phyloP scores from a whole-genome alignment of 345 rosid genomes.

The Combretum micranthum region DNA sequence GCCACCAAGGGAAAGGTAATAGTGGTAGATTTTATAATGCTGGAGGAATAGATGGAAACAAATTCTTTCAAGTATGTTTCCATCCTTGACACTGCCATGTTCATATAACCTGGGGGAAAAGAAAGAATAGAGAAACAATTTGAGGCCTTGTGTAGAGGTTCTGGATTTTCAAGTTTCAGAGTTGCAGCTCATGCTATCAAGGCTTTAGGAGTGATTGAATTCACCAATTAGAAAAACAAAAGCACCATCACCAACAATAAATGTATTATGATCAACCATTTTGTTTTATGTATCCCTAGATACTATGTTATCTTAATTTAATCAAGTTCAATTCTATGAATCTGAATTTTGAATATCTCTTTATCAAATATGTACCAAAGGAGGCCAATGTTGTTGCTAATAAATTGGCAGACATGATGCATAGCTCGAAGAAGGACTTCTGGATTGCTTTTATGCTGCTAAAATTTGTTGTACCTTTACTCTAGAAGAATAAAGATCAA shows the following conservation, averaged over 20 bases:
- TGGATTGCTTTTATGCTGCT: too few relatives aligned
- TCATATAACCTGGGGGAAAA: slow-evolving; percentile 34
- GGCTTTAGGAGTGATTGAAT: slow-evolving; percentile 25
- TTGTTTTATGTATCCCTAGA: too few relatives aligned
- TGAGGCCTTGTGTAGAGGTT: slow-evolving; percentile 17
- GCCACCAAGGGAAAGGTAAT: slow-evolving; percentile 44
- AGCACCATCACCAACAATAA: background rate
- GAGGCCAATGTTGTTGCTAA: too few relatives aligned
- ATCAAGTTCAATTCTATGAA: too few relatives aligned
- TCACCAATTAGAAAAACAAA: slow-evolving; percentile 16
- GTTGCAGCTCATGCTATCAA: slow-evolving; percentile 21
- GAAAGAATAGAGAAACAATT: slow-evolving; percentile 35
- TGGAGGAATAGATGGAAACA: slow-evolving; percentile 21
- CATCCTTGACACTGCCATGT: slow-evolving; percentile 29
- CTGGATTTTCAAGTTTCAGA: slow-evolving; percentile 31
- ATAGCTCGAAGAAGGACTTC: too few relatives aligned
- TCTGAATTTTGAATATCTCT: too few relatives aligned
- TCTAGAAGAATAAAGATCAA: too few relatives aligned
- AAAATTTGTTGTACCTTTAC: too few relatives aligned
- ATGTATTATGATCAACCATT: too few relatives aligned
- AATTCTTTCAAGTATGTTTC: slow-evolving; percentile 10
- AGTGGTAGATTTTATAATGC: slow-evolving; percentile 28
- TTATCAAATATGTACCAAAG: too few relatives aligned
- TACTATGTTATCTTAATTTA: too few relatives aligned
- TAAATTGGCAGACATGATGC: too few relatives aligned